These are phyloP conservation scores for Piper betle DNA, from an alignment of 164 flowering plant genomes.

Conservation along the genomic window DNA sequence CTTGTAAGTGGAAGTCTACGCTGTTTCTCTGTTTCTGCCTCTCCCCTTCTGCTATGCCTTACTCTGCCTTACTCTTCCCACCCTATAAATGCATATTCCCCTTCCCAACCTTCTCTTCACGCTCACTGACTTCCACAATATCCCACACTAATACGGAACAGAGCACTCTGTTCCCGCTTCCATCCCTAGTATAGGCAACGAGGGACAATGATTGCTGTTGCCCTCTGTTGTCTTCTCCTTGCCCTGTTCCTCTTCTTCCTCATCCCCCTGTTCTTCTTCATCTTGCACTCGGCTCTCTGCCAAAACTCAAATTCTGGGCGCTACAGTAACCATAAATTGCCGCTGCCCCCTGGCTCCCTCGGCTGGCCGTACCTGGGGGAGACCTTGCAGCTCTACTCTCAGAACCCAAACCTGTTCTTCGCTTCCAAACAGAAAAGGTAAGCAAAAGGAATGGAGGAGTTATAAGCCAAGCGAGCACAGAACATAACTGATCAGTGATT, in stretches of 20 bases:
- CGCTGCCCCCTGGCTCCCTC: conserved; percentile 87
- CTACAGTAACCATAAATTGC: conserved; percentile 15
- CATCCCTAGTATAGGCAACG: not conserved
- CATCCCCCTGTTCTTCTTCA: conserved; percentile 3
- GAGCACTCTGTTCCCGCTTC: not conserved
- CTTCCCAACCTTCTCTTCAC: conserved; percentile 4
- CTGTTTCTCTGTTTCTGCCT: not conserved
- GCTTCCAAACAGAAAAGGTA: conserved; percentile 50
- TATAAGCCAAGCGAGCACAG: no score
- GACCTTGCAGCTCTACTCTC: conserved; percentile 90
- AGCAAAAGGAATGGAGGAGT: no score
- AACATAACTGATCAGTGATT: not conserved
- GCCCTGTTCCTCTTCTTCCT: not conserved
- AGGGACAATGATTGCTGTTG: not conserved
- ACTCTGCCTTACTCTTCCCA: not conserved
- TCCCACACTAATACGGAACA: conserved; percentile 3
- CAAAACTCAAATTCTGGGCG: conserved; percentile 1
- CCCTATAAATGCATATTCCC: conserved; percentile 21
- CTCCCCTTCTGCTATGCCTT: conserved; percentile 16
- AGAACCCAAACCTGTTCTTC: conserved; percentile 84
- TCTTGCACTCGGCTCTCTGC: conserved; percentile 13
- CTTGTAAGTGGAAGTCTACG: not conserved
- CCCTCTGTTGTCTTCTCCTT: not conserved
- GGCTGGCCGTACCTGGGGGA: conserved; percentile 97
- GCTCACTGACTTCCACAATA: not conserved